Conservation (phyloP, 805 yeast species). For the Cephaloascus fragrans region DNA sequence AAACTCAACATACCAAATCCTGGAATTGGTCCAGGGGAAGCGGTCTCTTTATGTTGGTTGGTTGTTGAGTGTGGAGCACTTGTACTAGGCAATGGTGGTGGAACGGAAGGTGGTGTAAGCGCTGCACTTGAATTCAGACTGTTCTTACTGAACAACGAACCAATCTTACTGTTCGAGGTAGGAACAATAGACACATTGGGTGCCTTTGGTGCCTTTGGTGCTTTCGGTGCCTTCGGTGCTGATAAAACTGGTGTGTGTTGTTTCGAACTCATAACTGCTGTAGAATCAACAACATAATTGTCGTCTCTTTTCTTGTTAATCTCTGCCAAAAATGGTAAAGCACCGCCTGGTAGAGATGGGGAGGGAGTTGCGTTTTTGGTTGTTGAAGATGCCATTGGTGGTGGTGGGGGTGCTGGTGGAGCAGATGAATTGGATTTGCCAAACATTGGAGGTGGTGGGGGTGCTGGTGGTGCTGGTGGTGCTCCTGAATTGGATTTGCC, state of each 20-base stretch:
- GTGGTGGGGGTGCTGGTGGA: conserved; percentile 10
- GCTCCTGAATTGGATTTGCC: conserved; percentile 8
- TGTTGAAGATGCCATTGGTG: conserved; percentile 7
- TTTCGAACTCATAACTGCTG: neutral
- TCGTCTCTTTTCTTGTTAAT: conserved; percentile 41
- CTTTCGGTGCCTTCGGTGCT: conserved; percentile 17
- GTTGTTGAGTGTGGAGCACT: conserved; percentile 3
- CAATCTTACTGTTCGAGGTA: too few relatives aligned
- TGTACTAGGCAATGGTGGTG: conserved; percentile 6
- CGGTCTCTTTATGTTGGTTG: too few relatives aligned
- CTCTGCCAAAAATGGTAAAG: conserved; percentile 40
- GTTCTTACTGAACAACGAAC: too few relatives aligned
- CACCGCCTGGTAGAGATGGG: conserved; percentile 19
- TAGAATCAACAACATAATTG: conserved; percentile 27
- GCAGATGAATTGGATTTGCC: conserved; percentile 9
- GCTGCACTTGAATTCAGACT: too few relatives aligned
- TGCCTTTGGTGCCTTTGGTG: conserved; percentile 20
- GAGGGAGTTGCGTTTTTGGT: conserved; percentile 1
- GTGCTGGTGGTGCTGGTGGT: conserved; percentile 8
- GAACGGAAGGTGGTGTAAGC: conserved; percentile 9
- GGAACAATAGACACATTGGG: too few relatives aligned
- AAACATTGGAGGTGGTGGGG: conserved; percentile 3
- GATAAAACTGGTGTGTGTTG: conserved; percentile 2
- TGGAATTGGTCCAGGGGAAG: too few relatives aligned
- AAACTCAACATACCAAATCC: too few relatives aligned